Evolutionary conservation across 768 basidiomycete species (phyloP), one percentile per base, ranked within the genome.

Genomic region (Botryobasidium botryosum): DNA sequence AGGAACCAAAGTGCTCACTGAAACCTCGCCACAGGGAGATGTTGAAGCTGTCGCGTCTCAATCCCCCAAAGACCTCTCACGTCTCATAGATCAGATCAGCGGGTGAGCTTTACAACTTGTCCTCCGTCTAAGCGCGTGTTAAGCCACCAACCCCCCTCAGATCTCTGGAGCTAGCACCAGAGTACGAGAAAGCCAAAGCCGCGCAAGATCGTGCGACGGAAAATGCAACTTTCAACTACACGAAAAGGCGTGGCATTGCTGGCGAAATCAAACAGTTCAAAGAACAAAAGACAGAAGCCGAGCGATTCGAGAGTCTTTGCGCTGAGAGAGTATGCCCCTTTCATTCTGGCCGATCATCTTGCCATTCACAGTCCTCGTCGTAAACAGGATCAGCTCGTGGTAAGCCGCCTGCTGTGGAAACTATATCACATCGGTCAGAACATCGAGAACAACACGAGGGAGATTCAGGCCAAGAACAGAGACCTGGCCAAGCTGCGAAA

Each of bases 21-120:
- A 29, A 29, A 6, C 27, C 3, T 31, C n/a, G 20, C 10, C 3
- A 12, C 29, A 51, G 56, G 94, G 94, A 42, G 94, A 97, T 57
- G 94, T 99, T 26, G 94, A 99, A 62, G 86, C 88, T 2, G 86
- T 99, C 27, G 94, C 94, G 1, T 84, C 85, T 2, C 94, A 99
- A 53, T 88, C 84, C 1, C 75, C 94, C 13, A 77, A 78, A 47
- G 90, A 92, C 53, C 74, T 97, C 18, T 71, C 91, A 1, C 74
- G 75, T 15, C 77, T 97, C 26, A 82, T 99, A 37, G 94, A 99
- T 52, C 88, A 96, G 58, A 96, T 97, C 50, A 83, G 79, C 48
- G 92, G 92, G 63, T 65, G 40, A 44, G 62, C 49, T 26, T 10
- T 18, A 6, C 13, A 20, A 18, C 18, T 32, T 27, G 35, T 7